phyloP scores from a whole-genome alignment of 1,284 basidiomycete genomes.

The Farysia itapuensis region DNA sequence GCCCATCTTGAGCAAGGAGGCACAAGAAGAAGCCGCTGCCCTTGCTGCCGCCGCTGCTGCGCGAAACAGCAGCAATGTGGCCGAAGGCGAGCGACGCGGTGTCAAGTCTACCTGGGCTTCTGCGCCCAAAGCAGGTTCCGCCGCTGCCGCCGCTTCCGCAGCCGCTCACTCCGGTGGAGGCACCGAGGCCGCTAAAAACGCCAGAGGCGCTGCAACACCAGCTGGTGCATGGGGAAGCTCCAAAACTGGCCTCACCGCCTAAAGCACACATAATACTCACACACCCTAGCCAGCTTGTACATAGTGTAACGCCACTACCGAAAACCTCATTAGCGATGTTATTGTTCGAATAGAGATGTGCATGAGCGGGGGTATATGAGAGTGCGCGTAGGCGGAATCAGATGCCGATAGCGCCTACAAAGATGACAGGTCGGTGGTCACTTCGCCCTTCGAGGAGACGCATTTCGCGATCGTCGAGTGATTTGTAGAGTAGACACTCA shows the following conservation, averaged over 20 bases:
- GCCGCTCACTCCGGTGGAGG: too few species aligned
- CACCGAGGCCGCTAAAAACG: too few species aligned
- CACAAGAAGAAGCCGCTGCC: slow-evolving; percentile 12
- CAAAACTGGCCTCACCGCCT: slow-evolving; percentile 4
- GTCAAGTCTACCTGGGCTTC: slow-evolving; percentile 7
- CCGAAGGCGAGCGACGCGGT: slow-evolving; percentile 1
- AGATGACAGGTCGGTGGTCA: slow-evolving; percentile 70
- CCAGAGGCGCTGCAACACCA: background rate
- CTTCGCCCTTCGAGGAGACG: slow-evolving; percentile 67
- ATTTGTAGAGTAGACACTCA: slow-evolving; percentile 70
- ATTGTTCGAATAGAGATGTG: too few species aligned
- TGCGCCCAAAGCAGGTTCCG: slow-evolving; percentile 1
- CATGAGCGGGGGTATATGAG: too few species aligned
- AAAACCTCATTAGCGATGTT: too few species aligned
- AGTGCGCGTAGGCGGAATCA: too few species aligned
- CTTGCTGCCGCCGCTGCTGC: slow-evolving; percentile 2
- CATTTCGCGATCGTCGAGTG: slow-evolving; percentile 76
- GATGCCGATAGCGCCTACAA: slow-evolving; percentile 44
- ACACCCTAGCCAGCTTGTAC: too few species aligned
- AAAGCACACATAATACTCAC: background rate
- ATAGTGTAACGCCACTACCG: too few species aligned
- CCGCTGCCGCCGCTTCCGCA: background rate
- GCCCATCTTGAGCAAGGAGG: slow-evolving; percentile 37
- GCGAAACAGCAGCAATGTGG: background rate
- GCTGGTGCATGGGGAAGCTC: slow-evolving; percentile 8